These are phyloP conservation scores for Noccaea bulbosa DNA, from an alignment of 345 rosid species.

Conservation along the genomic window DNA sequence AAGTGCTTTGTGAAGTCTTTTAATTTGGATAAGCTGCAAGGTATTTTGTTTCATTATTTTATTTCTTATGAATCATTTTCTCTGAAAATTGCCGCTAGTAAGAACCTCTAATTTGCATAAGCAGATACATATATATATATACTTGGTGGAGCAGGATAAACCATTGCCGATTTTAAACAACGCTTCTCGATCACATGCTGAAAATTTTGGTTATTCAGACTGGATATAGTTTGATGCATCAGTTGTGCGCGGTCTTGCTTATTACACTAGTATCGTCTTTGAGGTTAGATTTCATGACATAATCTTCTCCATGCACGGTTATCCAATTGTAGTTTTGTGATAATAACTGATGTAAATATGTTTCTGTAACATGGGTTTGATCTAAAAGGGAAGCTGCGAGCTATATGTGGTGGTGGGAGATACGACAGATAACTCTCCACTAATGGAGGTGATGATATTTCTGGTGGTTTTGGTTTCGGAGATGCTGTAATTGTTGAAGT, in stretches of 20 bases:
- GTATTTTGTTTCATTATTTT: constrained; percentile 38
- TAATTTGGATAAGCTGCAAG: constrained; percentile 82
- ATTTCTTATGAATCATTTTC: constrained; percentile 10
- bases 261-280: constrained; percentile 96
- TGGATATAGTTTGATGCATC: constrained; percentile 99
- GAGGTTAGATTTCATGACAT: constrained; percentile 65
- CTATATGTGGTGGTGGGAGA: constrained; percentile 94
- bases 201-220: constrained; percentile 82
- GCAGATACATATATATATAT: constrained; percentile 50
- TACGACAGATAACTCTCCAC: constrained; percentile 83
- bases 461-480: constrained; percentile 99
- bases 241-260: constrained; percentile 94
- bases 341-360: no score
- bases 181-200: constrained; percentile 85
- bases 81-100: background rate
- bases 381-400: constrained; percentile 80
- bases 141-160: constrained; percentile 81
- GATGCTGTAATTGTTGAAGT: constrained; percentile 95
- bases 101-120: constrained; percentile 16
- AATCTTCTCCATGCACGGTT: background rate
- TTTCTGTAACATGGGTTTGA: constrained; percentile 67
- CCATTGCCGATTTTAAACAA: no score
- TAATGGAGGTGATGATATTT: constrained; percentile 88
- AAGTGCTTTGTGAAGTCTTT: constrained; percentile 75
- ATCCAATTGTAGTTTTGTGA: background rate